phyloP scores from a whole-genome alignment of 371 early-diverging fungal genomes.

The Capniomyces stellatus region DNA sequence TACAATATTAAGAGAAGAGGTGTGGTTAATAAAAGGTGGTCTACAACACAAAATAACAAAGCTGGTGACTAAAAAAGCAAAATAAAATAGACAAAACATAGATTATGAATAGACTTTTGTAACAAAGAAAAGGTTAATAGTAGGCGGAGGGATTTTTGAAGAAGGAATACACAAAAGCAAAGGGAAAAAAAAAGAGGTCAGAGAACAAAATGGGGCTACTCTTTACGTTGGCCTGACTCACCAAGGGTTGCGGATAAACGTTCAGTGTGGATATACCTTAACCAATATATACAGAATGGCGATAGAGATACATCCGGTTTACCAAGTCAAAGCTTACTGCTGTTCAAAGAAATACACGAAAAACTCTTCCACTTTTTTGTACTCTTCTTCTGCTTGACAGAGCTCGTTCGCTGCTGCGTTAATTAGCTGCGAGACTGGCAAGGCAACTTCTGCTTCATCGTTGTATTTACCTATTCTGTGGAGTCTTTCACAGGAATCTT shows the following conservation, averaged over 20 bases:
- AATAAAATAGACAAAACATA: too few relatives aligned
- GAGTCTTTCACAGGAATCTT: slow-evolving; percentile 65
- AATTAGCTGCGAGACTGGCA: slow-evolving; percentile 43
- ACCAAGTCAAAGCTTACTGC: not conserved
- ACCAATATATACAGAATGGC: not conserved
- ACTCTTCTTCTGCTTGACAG: slow-evolving; percentile 42
- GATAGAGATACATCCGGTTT: not conserved
- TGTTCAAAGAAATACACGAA: slow-evolving; percentile 49
- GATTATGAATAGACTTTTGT: too few relatives aligned
- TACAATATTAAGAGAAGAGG: too few relatives aligned
- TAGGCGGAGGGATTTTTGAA: not conserved
- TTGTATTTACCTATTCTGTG: slow-evolving; percentile 68
- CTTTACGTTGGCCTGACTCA: too few relatives aligned
- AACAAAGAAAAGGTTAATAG: too few relatives aligned
- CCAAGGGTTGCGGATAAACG: not conserved
- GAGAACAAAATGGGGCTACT: not conserved
- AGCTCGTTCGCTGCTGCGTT: slow-evolving; percentile 37
- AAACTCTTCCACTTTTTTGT: slow-evolving; percentile 52
- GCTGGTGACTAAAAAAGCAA: too few relatives aligned
- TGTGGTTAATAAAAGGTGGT: too few relatives aligned
- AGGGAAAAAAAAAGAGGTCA: not conserved
- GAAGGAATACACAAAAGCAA: not conserved
- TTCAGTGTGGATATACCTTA: not conserved
- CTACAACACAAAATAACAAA: too few relatives aligned
- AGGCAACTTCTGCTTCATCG: slow-evolving; percentile 30